phyloP scores from a whole-genome alignment of 257 asterid species.

The Galeopsis tetrahit region DNA sequence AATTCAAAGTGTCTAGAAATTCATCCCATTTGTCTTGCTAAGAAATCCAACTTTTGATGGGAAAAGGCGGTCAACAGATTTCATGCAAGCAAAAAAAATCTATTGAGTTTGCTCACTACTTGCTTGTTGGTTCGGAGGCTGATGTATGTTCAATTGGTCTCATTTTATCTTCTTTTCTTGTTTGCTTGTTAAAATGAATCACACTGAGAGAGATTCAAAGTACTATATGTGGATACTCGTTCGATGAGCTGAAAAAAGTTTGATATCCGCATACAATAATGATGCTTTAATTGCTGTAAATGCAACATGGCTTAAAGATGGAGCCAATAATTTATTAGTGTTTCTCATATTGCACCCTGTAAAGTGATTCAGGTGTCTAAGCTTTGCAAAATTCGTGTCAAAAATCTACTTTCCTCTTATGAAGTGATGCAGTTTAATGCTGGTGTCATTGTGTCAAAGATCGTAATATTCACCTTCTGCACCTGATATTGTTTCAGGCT shows the following conservation, averaged over 20 bases:
- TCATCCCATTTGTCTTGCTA: background rate
- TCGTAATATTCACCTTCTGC: slow-evolving; percentile 16
- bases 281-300: slow-evolving; percentile 3
- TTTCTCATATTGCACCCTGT: background rate
- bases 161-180: background rate
- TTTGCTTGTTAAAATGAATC: background rate
- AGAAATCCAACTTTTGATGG: background rate
- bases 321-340: background rate
- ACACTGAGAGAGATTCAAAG: background rate
- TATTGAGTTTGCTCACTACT: background rate
- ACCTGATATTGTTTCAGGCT: slow-evolving; percentile 57
- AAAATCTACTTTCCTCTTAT: slow-evolving; percentile 5
- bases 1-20: background rate
- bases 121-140: background rate
- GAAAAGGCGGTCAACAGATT: slow-evolving; percentile 1
- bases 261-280: background rate
- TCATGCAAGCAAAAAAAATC: background rate
- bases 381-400: background rate
- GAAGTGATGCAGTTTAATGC: slow-evolving; percentile 12
- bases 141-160: background rate
- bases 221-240: slow-evolving; percentile 1
- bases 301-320: slow-evolving; percentile 18
- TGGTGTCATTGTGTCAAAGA: slow-evolving; percentile 13
- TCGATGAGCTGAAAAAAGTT: background rate
- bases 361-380: slow-evolving; percentile 5